Conservation (phyloP, 1,284 basidiomycete genomes). For the Ceratobasidium sp. region DNA sequence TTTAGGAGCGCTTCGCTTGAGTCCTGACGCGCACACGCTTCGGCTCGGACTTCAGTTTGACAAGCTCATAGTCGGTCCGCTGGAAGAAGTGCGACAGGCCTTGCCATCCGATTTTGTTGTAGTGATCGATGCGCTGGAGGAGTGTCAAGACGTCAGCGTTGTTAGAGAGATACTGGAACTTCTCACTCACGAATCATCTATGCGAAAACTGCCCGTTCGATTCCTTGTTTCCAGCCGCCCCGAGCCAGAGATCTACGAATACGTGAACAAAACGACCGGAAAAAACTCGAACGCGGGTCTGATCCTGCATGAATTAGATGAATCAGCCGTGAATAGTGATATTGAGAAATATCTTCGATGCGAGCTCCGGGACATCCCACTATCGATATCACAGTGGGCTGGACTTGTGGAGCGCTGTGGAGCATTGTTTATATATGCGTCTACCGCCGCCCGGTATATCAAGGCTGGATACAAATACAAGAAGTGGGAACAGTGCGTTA, state of each 20-base stretch:
- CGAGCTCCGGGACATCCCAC: background rate
- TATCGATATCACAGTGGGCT: background rate
- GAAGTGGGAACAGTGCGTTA: background rate
- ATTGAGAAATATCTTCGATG: background rate
- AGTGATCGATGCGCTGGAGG: conserved; percentile 17
- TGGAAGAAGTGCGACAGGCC: background rate
- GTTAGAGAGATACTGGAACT: background rate
- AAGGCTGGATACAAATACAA: background rate
- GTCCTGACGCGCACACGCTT: background rate
- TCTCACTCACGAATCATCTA: too few relatives aligned
- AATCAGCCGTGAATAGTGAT: background rate
- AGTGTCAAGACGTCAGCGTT: background rate
- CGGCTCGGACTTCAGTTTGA: background rate
- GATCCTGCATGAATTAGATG: conserved; percentile 1
- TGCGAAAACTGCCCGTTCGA: too few relatives aligned
- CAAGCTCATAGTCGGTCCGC: background rate
- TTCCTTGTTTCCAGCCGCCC: conserved; percentile 4
- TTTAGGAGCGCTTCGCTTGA: background rate
- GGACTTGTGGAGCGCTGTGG: background rate
- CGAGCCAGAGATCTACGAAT: background rate
- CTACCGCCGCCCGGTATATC: conserved; percentile 11
- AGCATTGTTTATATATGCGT: conserved; percentile 19
- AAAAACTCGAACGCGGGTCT: background rate
- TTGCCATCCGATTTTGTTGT: background rate
- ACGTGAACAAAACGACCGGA: background rate